Base-by-base conservation (phyloP, 495 filamentous ascomycete species). In the Penicillium egyptiacum region DNA sequence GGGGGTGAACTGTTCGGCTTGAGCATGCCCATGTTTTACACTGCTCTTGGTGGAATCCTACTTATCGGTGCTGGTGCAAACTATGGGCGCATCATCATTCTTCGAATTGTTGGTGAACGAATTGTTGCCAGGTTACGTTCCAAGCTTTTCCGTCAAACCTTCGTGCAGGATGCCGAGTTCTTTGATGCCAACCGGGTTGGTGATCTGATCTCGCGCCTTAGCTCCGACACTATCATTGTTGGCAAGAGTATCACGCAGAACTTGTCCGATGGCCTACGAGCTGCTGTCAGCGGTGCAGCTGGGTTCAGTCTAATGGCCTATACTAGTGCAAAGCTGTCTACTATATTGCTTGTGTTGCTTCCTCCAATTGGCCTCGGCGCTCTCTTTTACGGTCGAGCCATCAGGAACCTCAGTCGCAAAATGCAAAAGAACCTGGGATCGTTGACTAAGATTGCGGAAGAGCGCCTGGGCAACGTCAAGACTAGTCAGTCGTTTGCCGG, bases 181-280 rank as follows among this genome's bases (percentile, higher is more conserved):
- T 98, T 98, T 69, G 94, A 98, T 68, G 94, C 94, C 37, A 98
- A 98, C 74, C 82, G 95, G 19, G 91, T 96, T 37, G 94, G 94
- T 60, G 94, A 98, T 68, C 75, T 98, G 62, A 96, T 98, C 63
- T 97, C 93, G 46, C 85, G 94, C 14, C 85, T 98, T 20, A 90
- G 92, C 63, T 96, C 92, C 9, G 94, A 98, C 68, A 97, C 94
- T 1, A 88, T 98, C 61, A 92, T 98, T 60, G 93, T 98, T 31
- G 94, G 92, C 61, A 98, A 98, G 75, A 95, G 90, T 71, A 95
- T 98, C 63, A 98, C 95, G 10, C 94, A 98, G 62, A 98, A 98
- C 67, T 75, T 98, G 42, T 96, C 92, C 2, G 94, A 98, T 74
- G 94, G 94, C 12, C 77, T 98, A 28, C 86, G 94, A 28, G 86